Evolutionary conservation across 2,329 filamentous ascomycete species (phyloP).

Genomic region (Passalora sequoiae): DNA sequence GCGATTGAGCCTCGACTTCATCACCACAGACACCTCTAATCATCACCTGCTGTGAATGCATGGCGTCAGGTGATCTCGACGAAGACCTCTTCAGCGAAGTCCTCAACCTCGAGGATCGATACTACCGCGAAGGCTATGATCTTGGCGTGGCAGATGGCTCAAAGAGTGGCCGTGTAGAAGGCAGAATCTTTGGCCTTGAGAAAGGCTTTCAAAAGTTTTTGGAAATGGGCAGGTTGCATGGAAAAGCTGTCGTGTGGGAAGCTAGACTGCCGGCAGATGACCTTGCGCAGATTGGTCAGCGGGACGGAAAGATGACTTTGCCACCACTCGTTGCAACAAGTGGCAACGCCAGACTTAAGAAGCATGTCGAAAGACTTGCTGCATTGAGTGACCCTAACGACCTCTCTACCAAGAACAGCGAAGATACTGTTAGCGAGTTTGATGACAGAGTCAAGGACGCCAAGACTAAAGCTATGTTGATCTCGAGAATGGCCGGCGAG

Average conservation of each 20-base stretch:
- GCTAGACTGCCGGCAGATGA: constrained; percentile 54
- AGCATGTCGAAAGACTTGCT: constrained; percentile 70
- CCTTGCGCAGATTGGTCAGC: neutral
- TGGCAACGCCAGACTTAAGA: constrained; percentile 61
- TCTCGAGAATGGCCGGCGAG: constrained; percentile 64
- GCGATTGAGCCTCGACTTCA: too few species aligned
- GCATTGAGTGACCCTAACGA: constrained; percentile 74
- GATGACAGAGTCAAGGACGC: constrained; percentile 84
- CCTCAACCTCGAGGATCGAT: constrained; percentile 59
- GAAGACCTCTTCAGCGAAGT: constrained; percentile 48
- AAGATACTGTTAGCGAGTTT: constrained; percentile 85
- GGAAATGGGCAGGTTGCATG: constrained; percentile 71
- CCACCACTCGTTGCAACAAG: constrained; percentile 8
- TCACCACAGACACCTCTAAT: too few species aligned
- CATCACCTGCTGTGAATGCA: too few species aligned
- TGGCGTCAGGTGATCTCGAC: constrained; percentile 3
- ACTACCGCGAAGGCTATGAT: constrained; percentile 76
- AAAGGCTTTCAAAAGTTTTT: constrained; percentile 92
- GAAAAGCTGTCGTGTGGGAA: constrained; percentile 77
- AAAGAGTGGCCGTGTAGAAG: constrained; percentile 75
- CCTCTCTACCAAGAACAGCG: constrained; percentile 73
- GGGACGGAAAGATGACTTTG: neutral
- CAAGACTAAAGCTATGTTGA: constrained; percentile 75
- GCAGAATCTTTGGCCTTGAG: constrained; percentile 82
- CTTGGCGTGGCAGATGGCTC: constrained; percentile 71